phyloP scores from a whole-genome alignment of 192 early-diverging fungal species.

The Entomortierella beljakovae region DNA sequence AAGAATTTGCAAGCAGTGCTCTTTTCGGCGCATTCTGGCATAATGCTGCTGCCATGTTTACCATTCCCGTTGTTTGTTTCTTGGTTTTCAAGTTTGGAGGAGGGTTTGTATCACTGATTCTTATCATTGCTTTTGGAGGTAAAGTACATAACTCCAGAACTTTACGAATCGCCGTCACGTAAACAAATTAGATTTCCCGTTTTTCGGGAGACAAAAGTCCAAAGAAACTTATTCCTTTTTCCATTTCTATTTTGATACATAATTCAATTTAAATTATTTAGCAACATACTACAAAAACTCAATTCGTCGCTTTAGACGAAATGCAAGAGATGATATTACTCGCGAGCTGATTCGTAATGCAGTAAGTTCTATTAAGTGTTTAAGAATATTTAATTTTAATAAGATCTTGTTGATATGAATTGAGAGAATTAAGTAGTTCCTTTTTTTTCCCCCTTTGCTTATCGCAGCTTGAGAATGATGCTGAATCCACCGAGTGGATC shows the following conservation, averaged over 20 bases:
- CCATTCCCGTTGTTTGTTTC: constrained; percentile 36
- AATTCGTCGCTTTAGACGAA: constrained; percentile 73
- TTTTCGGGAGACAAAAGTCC: no score
- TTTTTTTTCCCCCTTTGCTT: background rate
- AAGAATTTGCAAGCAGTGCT: constrained; percentile 50
- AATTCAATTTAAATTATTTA: no score
- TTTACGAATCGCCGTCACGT: no score
- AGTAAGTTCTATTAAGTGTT: constrained; percentile 13
- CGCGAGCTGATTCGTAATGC: constrained; percentile 67
- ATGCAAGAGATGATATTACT: constrained; percentile 74
- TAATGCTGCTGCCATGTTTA: constrained; percentile 38
- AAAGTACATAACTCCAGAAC: no score
- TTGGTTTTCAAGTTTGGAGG: constrained; percentile 46
- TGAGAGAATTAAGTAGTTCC: background rate
- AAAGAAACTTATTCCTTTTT: no score
- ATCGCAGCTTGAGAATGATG: constrained; percentile 56
- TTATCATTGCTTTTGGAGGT: constrained; percentile 54
- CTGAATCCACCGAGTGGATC: constrained; percentile 88
- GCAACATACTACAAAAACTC: constrained; percentile 82
- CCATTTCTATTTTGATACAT: no score
- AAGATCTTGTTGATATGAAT: background rate
- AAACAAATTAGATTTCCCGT: no score
- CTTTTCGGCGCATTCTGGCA: constrained; percentile 52
- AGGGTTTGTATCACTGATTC: constrained; percentile 40
- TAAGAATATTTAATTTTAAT: background rate